Conservation (phyloP, 73 alveolate genomes). For the Stentor roeselii region DNA sequence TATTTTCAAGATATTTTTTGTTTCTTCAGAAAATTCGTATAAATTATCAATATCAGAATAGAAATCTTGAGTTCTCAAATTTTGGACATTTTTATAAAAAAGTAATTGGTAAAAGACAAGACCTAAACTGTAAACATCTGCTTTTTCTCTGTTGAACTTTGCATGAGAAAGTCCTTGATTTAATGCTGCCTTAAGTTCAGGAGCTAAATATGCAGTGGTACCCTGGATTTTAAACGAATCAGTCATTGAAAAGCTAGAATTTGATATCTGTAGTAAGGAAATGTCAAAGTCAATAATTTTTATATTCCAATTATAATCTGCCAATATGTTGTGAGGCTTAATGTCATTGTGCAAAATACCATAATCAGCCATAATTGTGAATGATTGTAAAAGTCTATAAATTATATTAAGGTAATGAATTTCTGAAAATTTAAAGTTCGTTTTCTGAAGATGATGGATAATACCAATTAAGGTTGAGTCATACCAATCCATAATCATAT, state of each 20-base stretch:
- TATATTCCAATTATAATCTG: neutral
- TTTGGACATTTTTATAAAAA: neutral
- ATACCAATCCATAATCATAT: too few relatives aligned
- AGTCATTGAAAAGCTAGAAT: neutral
- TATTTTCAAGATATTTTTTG: too few relatives aligned
- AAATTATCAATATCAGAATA: too few relatives aligned
- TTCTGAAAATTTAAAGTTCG: too few relatives aligned
- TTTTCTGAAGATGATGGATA: too few relatives aligned
- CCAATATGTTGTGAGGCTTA: neutral
- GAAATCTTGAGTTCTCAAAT: too few relatives aligned
- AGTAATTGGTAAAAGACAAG: neutral
- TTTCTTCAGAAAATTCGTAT: too few relatives aligned
- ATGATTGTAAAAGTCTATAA: neutral
- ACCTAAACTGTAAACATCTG: conserved; percentile 12
- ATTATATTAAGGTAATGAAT: too few relatives aligned
- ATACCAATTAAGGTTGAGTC: too few relatives aligned
- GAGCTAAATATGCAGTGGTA: neutral
- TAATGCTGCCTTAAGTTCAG: neutral
- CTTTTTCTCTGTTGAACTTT: neutral
- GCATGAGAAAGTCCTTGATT: neutral
- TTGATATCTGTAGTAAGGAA: neutral
- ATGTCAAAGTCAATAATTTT: neutral
- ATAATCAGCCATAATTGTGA: neutral
- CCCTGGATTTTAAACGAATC: neutral
- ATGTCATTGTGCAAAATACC: neutral